phyloP scores from a whole-genome alignment of 495 filamentous ascomycete species.

The Pyrenopolyporus hunteri region DNA sequence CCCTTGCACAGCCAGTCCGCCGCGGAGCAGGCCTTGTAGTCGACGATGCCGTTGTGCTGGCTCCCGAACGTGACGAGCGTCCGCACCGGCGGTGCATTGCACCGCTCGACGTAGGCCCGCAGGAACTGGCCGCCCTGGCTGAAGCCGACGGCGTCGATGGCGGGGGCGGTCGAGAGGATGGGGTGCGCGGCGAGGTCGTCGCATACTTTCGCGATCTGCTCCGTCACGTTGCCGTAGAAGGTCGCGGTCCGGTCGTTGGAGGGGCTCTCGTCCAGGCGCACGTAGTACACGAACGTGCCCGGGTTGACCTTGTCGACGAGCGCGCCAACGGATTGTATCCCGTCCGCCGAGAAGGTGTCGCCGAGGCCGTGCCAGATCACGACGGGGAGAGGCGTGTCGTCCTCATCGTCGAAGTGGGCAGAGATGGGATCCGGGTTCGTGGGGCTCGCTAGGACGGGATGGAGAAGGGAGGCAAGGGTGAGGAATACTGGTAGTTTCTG shows the following conservation, averaged over 20 bases:
- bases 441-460: conserved; percentile 27
- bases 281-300: conserved; percentile 81
- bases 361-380: conserved; percentile 89
- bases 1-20: conserved; percentile 82
- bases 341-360: conserved; percentile 76
- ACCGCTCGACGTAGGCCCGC: conserved; percentile 89
- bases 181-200: conserved; percentile 75
- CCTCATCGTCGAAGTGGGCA: conserved; percentile 40
- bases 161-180: conserved; percentile 77
- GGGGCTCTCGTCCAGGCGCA: conserved; percentile 73
- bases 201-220: conserved; percentile 81
- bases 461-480: conserved; percentile 7
- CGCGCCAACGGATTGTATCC: conserved; percentile 67
- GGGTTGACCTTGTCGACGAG: conserved; percentile 76
- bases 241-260: conserved; percentile 75
- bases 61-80: conserved; percentile 90
- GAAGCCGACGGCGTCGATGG: conserved; percentile 91
- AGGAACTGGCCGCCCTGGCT: conserved; percentile 96
- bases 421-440: conserved; percentile 15
- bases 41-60: conserved; percentile 90
- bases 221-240: conserved; percentile 89
- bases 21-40: conserved; percentile 69
- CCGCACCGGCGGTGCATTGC: conserved; percentile 78
- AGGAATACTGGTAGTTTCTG: conserved; percentile 23
- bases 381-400: conserved; percentile 75